Percentiles rank a stretch among this genome's conserved stretches.
phyloP scores from a whole-genome alignment of 2,329 filamentous ascomycete species.

The Pseudonectria foliicola region DNA sequence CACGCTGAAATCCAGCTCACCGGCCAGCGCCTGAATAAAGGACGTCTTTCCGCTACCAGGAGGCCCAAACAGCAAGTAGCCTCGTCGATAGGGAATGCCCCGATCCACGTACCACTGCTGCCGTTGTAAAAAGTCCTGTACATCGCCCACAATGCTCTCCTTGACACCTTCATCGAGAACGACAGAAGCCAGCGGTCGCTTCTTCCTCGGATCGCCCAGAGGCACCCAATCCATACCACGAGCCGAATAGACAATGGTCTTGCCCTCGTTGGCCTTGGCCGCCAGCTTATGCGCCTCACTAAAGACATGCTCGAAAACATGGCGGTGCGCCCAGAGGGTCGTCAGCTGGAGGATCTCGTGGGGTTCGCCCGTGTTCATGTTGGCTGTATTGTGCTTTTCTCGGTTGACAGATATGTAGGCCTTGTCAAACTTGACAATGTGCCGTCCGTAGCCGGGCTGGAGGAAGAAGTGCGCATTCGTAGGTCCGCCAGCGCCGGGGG shows the following conservation, averaged over 20 bases:
- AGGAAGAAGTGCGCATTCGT: slow-evolving; percentile 76
- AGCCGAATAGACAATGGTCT: slow-evolving; percentile 85
- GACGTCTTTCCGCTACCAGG: slow-evolving; percentile 91
- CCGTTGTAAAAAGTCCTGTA: slow-evolving; percentile 71
- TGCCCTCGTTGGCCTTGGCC: slow-evolving; percentile 75
- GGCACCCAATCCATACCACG: slow-evolving; percentile 77
- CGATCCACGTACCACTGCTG: slow-evolving; percentile 87
- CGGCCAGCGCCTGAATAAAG: slow-evolving; percentile 91
- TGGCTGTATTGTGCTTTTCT: slow-evolving; percentile 77
- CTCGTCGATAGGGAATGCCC: slow-evolving; percentile 87
- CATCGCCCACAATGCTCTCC: slow-evolving; percentile 71
- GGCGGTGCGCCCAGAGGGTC: slow-evolving; percentile 79
- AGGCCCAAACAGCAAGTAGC: slow-evolving; percentile 82
- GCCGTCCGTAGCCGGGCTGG: slow-evolving; percentile 83
- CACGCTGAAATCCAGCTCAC: slow-evolving; percentile 86
- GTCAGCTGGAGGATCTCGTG: slow-evolving; percentile 93
- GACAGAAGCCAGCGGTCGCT: slow-evolving; percentile 82
- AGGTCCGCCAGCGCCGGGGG: slow-evolving; percentile 54
- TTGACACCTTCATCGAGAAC: slow-evolving; percentile 79
- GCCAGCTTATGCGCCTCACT: slow-evolving; percentile 78
- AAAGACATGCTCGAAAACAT: slow-evolving; percentile 87
- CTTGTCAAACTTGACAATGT: slow-evolving; percentile 78
- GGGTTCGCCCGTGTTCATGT: slow-evolving; percentile 75
- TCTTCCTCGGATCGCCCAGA: slow-evolving; percentile 77
- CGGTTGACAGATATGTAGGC: slow-evolving; percentile 84